Percentiles rank a stretch among this genome's conserved stretches.
phyloP scores from a whole-genome alignment of 495 filamentous ascomycete species.

The Beverwykella pulmonaria region DNA sequence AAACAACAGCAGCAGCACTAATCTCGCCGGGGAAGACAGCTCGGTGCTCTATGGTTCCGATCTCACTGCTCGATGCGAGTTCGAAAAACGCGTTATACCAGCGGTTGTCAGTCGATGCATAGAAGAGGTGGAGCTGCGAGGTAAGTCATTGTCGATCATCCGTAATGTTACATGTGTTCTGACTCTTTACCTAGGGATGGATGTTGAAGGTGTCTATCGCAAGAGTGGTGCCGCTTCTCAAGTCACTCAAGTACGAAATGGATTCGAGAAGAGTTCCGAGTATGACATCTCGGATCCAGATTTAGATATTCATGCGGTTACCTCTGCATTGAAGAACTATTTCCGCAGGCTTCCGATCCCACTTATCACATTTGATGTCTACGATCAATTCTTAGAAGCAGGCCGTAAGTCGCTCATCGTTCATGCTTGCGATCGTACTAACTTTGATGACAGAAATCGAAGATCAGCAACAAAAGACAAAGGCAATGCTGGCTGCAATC shows the following conservation, averaged over 20 bases:
- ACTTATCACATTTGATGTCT: constrained; percentile 88
- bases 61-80: constrained; percentile 80
- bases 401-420: constrained; percentile 54
- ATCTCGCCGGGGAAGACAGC: constrained; percentile 25
- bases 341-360: constrained; percentile 92
- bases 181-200: constrained; percentile 70
- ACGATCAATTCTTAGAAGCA: constrained; percentile 84
- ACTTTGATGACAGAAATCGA: constrained; percentile 51
- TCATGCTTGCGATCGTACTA: constrained; percentile 3
- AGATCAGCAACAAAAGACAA: constrained; percentile 62
- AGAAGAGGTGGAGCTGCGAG: constrained; percentile 91
- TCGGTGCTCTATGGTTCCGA: constrained; percentile 86
- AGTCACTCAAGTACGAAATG: constrained; percentile 82
- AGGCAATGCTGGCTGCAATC: constrained; percentile 68
- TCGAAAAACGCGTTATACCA: constrained; percentile 86
- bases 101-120: constrained; percentile 91
- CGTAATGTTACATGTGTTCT: neutral
- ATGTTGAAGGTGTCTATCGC: constrained; percentile 96
- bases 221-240: constrained; percentile 91
- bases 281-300: constrained; percentile 91
- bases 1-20: constrained; percentile 35
- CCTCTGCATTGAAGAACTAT: constrained; percentile 94
- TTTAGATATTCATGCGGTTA: constrained; percentile 95
- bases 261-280: constrained; percentile 81
- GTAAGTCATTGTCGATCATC: constrained; percentile 43